phyloP scores from a whole-genome alignment of 345 rosid species.

The Camelina laxa region DNA sequence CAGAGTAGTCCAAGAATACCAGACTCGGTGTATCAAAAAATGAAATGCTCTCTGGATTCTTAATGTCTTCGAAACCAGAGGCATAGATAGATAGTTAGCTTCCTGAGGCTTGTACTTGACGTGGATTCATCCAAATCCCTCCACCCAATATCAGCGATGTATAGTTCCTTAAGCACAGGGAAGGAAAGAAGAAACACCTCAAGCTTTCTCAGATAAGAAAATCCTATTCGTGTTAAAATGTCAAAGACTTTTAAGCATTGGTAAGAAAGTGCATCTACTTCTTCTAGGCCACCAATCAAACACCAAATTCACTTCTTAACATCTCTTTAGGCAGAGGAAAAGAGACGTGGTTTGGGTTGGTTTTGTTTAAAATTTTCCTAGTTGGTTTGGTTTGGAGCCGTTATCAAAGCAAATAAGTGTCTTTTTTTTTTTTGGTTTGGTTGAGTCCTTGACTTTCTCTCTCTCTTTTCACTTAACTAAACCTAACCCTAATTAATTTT shows the following conservation, averaged over 20 bases:
- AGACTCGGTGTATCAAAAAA: conserved; percentile 32
- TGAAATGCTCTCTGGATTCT: background rate
- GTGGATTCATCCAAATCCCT: background rate
- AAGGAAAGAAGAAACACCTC: background rate
- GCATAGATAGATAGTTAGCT: background rate
- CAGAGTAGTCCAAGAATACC: background rate
- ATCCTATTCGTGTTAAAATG: too few relatives aligned
- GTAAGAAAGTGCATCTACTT: background rate
- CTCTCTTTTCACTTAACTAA: too few relatives aligned
- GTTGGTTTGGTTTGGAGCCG: too few relatives aligned
- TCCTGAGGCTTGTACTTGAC: background rate
- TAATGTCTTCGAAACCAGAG: rapidly evolving
- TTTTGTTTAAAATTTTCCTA: too few relatives aligned
- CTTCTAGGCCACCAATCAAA: background rate
- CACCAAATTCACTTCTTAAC: background rate
- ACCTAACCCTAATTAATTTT: too few relatives aligned
- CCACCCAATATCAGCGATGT: background rate
- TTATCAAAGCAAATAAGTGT: too few relatives aligned
- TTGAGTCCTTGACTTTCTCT: too few relatives aligned
- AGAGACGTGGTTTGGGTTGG: too few relatives aligned
- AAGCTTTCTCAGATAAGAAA: too few relatives aligned
- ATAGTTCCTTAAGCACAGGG: conserved; percentile 15
- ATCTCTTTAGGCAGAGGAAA: conserved; percentile 15
- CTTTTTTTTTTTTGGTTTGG: too few relatives aligned
- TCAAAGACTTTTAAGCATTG: conserved; percentile 1